Base-by-base conservation (phyloP, 2,329 filamentous ascomycete genomes). In the Macrophomina pseudophaseolina region DNA sequence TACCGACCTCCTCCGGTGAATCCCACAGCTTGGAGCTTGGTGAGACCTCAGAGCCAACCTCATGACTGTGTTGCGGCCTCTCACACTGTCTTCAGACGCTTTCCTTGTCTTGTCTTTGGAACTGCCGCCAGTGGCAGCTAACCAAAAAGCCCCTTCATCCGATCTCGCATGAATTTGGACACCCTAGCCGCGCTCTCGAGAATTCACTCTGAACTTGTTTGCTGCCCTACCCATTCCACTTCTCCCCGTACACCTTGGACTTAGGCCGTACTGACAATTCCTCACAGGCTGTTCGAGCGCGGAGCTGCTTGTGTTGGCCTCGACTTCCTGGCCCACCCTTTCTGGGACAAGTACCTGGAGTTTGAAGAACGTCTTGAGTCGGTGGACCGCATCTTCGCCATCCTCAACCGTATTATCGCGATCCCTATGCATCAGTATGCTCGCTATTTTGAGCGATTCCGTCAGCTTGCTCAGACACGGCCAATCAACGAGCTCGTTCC, bases 321-420 rank as follows among this genome's bases (percentile, higher is more conserved):
- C 18, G 95, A 99, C 80, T 99, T 97, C 76, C 85, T 97, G 35
- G 91, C 94, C 2, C 93, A 97, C 76, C 93, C 93, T 1, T 97
- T 99, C 81, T 99, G 95, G 95, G 95, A 99, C 79, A 98, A 97
- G 80, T 99, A 97, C 75, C 88, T 99, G 70, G 95, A 98, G 76
- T 98, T 96, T 74, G 95, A 98, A 77, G 94, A 97, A 77, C 91
- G 94, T 1, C 85, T 94, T 69, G 93, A 97, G 74, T 88, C 91
- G 0, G 87, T 90, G 14, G 92, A 96, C 38, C 92, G 89, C 73
- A 92, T 97, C 65, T 97, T 96, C 72, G 88, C 87, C 48, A 92
- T 99, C 66, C 85, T 97, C 63, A 85, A 86, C 68, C 91, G 94
- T 64, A 86, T 97, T 66, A 91, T 97, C 64, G 87, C 91, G 74